Evolutionary conservation across 2,329 filamentous ascomycete species (phyloP).

Genomic region (Fusarium devonianum): DNA sequence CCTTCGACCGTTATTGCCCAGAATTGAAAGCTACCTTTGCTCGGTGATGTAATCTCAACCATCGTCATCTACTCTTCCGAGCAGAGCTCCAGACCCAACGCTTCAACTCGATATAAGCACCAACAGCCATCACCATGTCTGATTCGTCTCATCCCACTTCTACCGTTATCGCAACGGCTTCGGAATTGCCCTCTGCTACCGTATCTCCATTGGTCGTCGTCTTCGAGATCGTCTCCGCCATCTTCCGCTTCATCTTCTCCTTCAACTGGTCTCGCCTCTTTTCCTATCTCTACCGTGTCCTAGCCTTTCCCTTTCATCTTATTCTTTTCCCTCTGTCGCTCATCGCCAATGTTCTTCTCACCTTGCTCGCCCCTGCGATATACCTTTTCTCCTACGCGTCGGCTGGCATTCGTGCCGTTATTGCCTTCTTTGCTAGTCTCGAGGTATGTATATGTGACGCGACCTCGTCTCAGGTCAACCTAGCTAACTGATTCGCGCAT

Average conservation of each 20-base stretch:
- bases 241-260: slow-evolving; percentile 39
- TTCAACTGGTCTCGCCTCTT: slow-evolving; percentile 42
- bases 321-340: slow-evolving; percentile 43
- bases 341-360: slow-evolving; percentile 39
- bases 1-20: background rate
- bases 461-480: background rate
- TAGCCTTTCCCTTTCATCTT: slow-evolving; percentile 44
- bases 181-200: slow-evolving; percentile 21
- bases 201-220: slow-evolving; percentile 31
- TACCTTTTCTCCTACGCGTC: slow-evolving; percentile 44
- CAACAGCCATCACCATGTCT: slow-evolving; percentile 20
- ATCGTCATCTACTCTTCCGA: slow-evolving; percentile 12
- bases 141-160: slow-evolving; percentile 19
- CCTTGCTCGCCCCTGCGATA: slow-evolving; percentile 49
- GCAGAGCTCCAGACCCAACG: background rate
- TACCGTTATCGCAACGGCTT: slow-evolving; percentile 18
- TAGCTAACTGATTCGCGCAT: slow-evolving; percentile 5
- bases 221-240: slow-evolving; percentile 37
- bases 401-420: slow-evolving; percentile 32
- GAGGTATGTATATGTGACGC: slow-evolving; percentile 43
- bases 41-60: slow-evolving; percentile 30
- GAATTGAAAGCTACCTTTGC: background rate
- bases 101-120: slow-evolving; percentile 6
- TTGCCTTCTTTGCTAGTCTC: slow-evolving; percentile 44
- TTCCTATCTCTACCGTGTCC: slow-evolving; percentile 32